Conservation (phyloP, 441 rosid species). For the Arabidopsis hybrid region DNA sequence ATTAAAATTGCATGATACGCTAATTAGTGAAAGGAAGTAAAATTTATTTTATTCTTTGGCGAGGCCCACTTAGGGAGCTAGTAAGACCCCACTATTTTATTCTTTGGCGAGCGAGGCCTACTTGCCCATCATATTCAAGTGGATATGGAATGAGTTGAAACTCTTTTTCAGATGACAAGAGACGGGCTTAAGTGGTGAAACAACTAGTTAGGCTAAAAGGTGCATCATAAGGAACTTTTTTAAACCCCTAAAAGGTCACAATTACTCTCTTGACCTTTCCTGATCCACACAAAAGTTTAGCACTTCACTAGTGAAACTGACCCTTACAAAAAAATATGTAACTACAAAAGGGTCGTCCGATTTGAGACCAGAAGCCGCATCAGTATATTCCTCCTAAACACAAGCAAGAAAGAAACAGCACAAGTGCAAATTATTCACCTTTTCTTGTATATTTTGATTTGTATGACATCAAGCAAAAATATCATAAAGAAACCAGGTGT, state of each 20-base stretch:
- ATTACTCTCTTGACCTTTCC: slow-evolving; percentile 7
- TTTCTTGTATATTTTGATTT: slow-evolving; percentile 12
- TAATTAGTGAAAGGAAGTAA: not conserved
- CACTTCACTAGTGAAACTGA: not conserved
- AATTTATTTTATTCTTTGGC: not conserved
- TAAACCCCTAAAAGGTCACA: slow-evolving; percentile 12
- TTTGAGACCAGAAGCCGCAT: slow-evolving; percentile 25
- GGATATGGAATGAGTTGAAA: not conserved
- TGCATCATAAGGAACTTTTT: slow-evolving; percentile 4
- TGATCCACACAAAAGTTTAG: not conserved
- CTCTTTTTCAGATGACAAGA: not conserved
- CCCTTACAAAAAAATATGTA: not conserved
- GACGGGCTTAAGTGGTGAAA: not conserved
- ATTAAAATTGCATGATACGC: not conserved
- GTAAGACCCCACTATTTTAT: not conserved
- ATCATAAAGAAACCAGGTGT: not conserved
- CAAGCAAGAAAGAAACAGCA: not conserved
- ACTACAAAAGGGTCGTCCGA: slow-evolving; percentile 23
- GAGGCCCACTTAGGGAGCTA: not conserved
- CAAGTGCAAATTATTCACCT: not conserved
- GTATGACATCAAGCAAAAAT: not conserved
- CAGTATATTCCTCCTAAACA: slow-evolving; percentile 28
- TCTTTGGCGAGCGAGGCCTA: no score
- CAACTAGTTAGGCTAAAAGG: not conserved
- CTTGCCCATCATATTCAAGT: not conserved